A percentile compares a stretch with the other conserved stretches of the same genome.
Conservation (phyloP, 352 stramenopile species). For the Plasmopara muralis region DNA sequence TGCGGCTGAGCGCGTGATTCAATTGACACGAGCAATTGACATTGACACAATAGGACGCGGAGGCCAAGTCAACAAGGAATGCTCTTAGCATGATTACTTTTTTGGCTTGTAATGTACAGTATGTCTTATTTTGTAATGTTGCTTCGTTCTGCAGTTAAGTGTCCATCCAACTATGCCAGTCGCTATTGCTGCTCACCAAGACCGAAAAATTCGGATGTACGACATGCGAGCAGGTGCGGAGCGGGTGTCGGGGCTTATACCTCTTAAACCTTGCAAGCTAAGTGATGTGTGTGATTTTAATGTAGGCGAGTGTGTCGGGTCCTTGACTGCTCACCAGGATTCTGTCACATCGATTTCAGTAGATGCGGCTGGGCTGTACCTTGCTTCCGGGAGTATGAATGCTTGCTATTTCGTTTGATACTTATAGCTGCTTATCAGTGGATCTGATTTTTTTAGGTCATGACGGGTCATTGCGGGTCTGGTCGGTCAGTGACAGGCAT, state of each 20-base stretch:
- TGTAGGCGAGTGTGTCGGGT: constrained; percentile 65
- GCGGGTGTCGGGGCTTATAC: constrained; percentile 3
- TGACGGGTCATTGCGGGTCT: constrained; percentile 78
- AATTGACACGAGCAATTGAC: constrained; percentile 61
- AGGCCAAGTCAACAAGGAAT: constrained; percentile 74
- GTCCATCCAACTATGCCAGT: constrained; percentile 82
- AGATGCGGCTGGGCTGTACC: constrained; percentile 64
- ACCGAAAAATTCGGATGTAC: constrained; percentile 81
- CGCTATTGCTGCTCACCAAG: constrained; percentile 73
- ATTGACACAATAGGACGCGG: constrained; percentile 53
- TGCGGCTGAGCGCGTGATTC: constrained; percentile 67
- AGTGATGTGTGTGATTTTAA: neutral
- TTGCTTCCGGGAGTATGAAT: constrained; percentile 58
- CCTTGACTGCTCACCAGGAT: constrained; percentile 74
- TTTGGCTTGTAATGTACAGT: neutral
- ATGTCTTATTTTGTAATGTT: neutral
- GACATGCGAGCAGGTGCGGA: constrained; percentile 59
- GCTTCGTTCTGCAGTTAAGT: constrained; percentile 25
- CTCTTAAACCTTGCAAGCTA: no score
- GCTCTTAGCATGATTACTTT: neutral
- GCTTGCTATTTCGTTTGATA: neutral
- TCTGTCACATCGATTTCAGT: constrained; percentile 75
- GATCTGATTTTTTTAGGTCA: constrained; percentile 36
- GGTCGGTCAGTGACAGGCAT: constrained; percentile 73
- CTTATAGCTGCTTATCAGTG: constrained; percentile 3